Base-by-base conservation (phyloP, 495 filamentous ascomycete species). In the Penicillium paxilli region DNA sequence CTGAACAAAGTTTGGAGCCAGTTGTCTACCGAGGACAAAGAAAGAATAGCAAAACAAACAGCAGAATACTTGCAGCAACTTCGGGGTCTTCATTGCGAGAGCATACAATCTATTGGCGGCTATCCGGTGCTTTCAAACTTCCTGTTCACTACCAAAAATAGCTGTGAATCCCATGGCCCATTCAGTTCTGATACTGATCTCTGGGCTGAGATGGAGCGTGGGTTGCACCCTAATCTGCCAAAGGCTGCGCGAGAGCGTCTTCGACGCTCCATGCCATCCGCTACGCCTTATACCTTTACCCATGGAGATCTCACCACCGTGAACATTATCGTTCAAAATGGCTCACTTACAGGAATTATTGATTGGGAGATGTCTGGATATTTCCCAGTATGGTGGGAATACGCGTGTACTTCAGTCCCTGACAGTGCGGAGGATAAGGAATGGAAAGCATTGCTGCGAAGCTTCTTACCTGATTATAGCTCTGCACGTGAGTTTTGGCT, bases 321-420 rank as follows among this genome's bases (percentile, higher is more conserved):
- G 2, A 74, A 72, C 49, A 69, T 73, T 26, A 73, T 75, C 11
- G 65, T 71, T n/a, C 49, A 64, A 22, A 50, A 61, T 37, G 57
- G 52, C n/a, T 24, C 24, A 8, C 23, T 67, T 22, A 57, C 55
- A 14, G 59, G 64, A 11, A 63, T 65, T 2, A 51, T 67, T 32
- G 54, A 69, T 33, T 69, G 62, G 66, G 61, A 67, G 42, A 20
- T 33, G 16, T 55, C 66, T 20, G 64, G 52, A 24, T 69, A 61
- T 28, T 60, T 62, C 22, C 66, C 57, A 12, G 59, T 67, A 16
- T 67, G 60, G 62, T 66, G 60, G 62, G 67, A 67, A 33, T 67
- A 58, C 55, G 55, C 50, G 33, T 56, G 22, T 32, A 38, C 52
- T 10, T 55, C 35, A 19, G 16, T 64, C 38, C 0, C 23, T 21